Evolutionary conservation across 2,329 filamentous ascomycete genomes (phyloP), one percentile per base, ranked within the genome.

Genomic region (Geosmithia flava): DNA sequence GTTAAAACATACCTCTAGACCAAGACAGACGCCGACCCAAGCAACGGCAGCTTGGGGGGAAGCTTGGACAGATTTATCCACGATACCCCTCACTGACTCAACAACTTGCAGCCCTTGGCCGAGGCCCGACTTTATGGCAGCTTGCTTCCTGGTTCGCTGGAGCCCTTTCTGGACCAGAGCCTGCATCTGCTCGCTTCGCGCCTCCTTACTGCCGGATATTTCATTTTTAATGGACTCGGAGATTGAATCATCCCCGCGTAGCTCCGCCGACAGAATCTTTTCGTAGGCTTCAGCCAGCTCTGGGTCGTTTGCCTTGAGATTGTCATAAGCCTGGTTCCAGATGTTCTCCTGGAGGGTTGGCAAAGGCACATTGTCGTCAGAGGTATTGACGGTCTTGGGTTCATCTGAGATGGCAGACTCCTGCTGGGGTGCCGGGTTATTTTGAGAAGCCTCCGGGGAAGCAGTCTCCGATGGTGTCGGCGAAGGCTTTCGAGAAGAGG

Each of bases 21-120:
- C 54, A 50, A 66, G 46, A 49, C 57, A 64, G 33, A 67, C 56
- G 16, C 63, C 60, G 7, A 58, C 56, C 66, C 62, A 70, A 16
- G 64, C 58, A 46, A 68, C 48, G 2, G 62, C 62, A 19, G 65
- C 65, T 51, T 65, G 51, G 1, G 63, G 62, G 3, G 56, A 49
- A 15, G 53, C 51, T 44, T 60, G 46, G 13, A 68, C 30, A 2
- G 54, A 59, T 10, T 53, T 55, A 37, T 54, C 48, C 0, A 63
- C 50, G 5, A 63, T 50, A 6, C 51, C 53, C 44, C 55, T 63
- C 11, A 58, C 49, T 0, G 53, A 47, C 7, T 58, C 47, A 16
- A 62, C 42, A 6, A 52, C 49, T 29, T 59, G 47, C 20, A 61
- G 50, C n/a, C 47, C 52, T 3, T 56, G 48, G 10, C 53, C 52